Evolutionary conservation across 805 yeast species (phyloP), one percentile per base, ranked within the genome.

Genomic region (Teunomyces panamensis): DNA sequence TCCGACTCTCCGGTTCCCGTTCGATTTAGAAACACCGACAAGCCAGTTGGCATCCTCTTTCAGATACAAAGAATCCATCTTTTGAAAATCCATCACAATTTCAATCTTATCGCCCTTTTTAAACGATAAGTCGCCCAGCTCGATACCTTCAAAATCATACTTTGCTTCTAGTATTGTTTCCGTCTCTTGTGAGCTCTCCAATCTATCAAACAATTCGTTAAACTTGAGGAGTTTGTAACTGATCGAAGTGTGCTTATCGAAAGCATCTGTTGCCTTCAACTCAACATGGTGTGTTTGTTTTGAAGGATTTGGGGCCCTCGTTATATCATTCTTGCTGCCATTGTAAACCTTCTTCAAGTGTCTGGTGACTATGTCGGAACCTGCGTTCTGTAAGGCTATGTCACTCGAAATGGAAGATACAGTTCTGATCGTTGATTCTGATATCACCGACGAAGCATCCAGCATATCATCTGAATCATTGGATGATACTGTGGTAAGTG

Each of bases 71-170:
- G 62, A 51, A 45, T 55, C 51, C 13, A 55, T 54, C 30, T 47
- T 39, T 46, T 69, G 68, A 44, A 71, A 63, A 37, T 67, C 68
- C 42, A 63, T 61, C 9, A 71, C 30, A 14, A 71, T 57, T 51
- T 65, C 70, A 16, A 72, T 54, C 10, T 47, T 36, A 35, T 71
- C 74, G 28, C 72, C 74, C 32, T 56, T 48, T 5, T 58, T 49
- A 44, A 72, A 67, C 3, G 73, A 58, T 37, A 72, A 59, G 44
- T 72, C 76, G 2, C 75, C 77, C 0, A 71, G 62, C 44, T 64
- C 58, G 13, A 42, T 53, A 1, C 75, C 75, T 6, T 47, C 49
- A 46, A 68, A 72, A 47, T 56, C 62, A 46, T 53, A 46, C 39
- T 54, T 56, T 9, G 64, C 65, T 7, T 30, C 47, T 17, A 51